A percentile compares a stretch with the other conserved stretches of the same genome.
These are phyloP conservation scores for Diaporthe ilicicola DNA, from an alignment of 2,329 filamentous ascomycete genomes.

Conservation along the genomic window DNA sequence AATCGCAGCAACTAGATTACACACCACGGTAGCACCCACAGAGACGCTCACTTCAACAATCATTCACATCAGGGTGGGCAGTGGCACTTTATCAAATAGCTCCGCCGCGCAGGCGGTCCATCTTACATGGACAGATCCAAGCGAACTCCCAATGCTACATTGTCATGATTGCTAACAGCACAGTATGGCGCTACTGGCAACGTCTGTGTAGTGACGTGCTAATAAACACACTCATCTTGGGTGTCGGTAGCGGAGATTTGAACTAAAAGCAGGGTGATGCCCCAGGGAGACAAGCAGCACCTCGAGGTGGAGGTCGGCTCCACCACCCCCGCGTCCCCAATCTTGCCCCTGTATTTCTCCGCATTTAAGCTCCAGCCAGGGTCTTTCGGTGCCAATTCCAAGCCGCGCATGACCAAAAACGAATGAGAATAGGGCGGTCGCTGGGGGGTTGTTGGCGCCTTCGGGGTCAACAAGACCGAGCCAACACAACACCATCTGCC, in stretches of 20 bases:
- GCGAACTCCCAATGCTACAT: neutral
- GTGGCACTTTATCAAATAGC: neutral
- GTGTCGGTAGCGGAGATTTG: slow-evolving; percentile 10
- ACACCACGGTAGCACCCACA: neutral
- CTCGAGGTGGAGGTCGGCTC: slow-evolving; percentile 10
- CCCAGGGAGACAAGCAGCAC: neutral
- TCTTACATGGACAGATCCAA: neutral
- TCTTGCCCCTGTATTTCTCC: neutral
- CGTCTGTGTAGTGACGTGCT: slow-evolving; percentile 2
- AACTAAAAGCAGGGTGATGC: neutral
- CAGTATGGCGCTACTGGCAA: neutral
- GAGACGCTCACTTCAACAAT: neutral
- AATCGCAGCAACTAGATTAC: neutral
- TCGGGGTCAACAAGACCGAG: slow-evolving; percentile 15
- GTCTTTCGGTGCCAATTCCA: neutral
- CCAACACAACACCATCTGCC: neutral
- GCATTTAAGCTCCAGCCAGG: neutral
- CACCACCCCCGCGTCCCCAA: slow-evolving; percentile 1
- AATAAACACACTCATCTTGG: neutral
- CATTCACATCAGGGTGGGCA: neutral
- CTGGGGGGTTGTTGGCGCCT: neutral
- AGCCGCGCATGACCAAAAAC: neutral
- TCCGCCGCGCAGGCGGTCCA: neutral
- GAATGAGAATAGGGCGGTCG: neutral
- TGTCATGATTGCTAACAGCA: neutral